Evolutionary conservation across 2,329 filamentous ascomycete genomes (phyloP), one percentile per base, ranked within the genome.

Genomic region (Apiospora arundinis): DNA sequence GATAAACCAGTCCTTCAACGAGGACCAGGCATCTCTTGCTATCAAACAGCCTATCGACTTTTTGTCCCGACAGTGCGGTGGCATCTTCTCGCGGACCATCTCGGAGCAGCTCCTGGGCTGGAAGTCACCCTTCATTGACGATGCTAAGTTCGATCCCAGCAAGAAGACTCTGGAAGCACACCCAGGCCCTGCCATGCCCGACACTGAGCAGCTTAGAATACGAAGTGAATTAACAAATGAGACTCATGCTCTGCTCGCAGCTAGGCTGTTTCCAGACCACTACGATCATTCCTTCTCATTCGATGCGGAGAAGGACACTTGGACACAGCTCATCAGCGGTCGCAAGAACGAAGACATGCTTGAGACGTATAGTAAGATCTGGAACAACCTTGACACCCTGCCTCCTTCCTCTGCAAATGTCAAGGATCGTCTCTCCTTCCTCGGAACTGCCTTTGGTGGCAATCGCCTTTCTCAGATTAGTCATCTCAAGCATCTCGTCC

Each of bases 391-490:
- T 6, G 42, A 9, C n/a, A 40, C 46, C 37, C 21, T 71, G 37
- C 45, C 37, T 25, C 1, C 18, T 16, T 12, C 42, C 4, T 12
- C 40, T 9, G 9, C 23, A 4, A 23, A 6, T 1, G 7, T 46
- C 12, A 42, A 70, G 48, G 21, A 67, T 1, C 63, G 52, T 5
- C 70, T 77, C 6, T 46, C 23, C 2, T 79, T 78, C 67, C 70
- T 79, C 2, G 78, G 78, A 65, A 74, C 68, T 40, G 76, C 77
- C 2, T 80, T 80, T 71, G 79, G 79, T 18, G 79, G 76, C 11
- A 77, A 69, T n/a, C 70, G 37, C 16, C 14, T n/a, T 1, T 80
- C 78, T 12, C 78, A 80, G 32, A 42, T 76, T 1, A 70, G 67
- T 28, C 78, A 80, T n/a, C 74, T 80, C 16, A 74, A 74, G 49